These are phyloP conservation scores for Gentiana macrophylla DNA, from an alignment of 257 asterid species.

Conservation along the genomic window DNA sequence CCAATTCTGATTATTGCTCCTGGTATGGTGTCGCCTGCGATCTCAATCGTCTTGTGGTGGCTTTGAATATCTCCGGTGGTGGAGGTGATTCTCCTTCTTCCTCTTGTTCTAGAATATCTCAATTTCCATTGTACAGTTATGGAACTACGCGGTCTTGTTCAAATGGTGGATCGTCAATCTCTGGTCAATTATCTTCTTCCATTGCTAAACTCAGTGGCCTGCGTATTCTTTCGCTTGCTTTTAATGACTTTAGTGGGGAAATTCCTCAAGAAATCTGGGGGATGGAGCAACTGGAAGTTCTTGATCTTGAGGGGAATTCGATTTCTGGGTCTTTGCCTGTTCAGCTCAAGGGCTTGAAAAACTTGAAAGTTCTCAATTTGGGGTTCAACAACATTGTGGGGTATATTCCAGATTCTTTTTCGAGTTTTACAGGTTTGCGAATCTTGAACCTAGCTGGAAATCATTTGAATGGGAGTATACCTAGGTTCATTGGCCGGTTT, in stretches of 20 bases:
- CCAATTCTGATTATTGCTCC: conserved; percentile 42
- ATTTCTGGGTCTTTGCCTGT: conserved; percentile 47
- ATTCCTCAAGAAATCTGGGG: conserved; percentile 61
- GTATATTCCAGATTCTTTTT: conserved; percentile 41
- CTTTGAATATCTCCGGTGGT: conserved; percentile 47
- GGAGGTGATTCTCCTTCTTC: conserved; percentile 55
- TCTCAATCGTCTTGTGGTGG: conserved; percentile 49
- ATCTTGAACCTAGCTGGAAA: conserved; percentile 78
- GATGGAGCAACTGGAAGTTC: conserved; percentile 79
- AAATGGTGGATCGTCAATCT: conserved; percentile 21
- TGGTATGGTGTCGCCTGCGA: conserved; percentile 75
- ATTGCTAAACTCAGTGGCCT: conserved; percentile 53
- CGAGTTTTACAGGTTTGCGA: conserved; percentile 33
- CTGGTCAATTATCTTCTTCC: conserved; percentile 41
- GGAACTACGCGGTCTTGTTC: conserved; percentile 63
- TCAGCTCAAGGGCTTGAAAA: conserved; percentile 43
- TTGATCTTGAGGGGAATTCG: conserved; percentile 82
- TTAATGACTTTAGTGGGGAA: conserved; percentile 63
- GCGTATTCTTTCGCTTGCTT: conserved; percentile 60
- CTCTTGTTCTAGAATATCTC: conserved; percentile 58
- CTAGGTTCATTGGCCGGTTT: conserved; percentile 40
- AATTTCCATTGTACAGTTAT: conserved; percentile 63
- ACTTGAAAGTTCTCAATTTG: conserved; percentile 57
- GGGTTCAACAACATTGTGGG: conserved; percentile 62
- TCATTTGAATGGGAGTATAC: conserved; percentile 51